phyloP scores from a whole-genome alignment of 257 asterid genomes.

The Salvia hispanica region DNA sequence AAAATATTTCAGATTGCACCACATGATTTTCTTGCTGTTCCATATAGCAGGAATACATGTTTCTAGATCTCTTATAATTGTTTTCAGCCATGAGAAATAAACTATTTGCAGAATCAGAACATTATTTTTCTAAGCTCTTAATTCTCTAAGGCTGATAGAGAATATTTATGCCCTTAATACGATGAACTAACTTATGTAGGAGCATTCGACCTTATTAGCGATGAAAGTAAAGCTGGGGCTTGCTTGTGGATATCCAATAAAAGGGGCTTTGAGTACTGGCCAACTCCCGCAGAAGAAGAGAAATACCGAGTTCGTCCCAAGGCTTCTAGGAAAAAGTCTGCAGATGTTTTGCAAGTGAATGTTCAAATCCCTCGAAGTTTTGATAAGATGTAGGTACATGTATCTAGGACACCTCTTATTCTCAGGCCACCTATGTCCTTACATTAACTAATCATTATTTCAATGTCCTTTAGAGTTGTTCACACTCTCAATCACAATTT shows the following conservation, averaged over 20 bases:
- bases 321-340: conserved; percentile 46
- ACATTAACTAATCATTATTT: conserved; percentile 29
- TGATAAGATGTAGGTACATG: conserved; percentile 71
- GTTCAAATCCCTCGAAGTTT: conserved; percentile 72
- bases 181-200: conserved; percentile 46
- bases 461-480: conserved; percentile 61
- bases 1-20: neutral
- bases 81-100: conserved; percentile 11
- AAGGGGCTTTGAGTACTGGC: conserved; percentile 94
- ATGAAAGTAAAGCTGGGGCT: conserved; percentile 90
- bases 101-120: conserved; percentile 23
- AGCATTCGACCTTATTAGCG: conserved; percentile 73
- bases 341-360: conserved; percentile 45
- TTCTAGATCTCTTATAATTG: neutral
- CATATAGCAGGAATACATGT: conserved; percentile 15
- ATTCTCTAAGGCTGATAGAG: conserved; percentile 5
- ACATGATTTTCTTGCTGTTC: conserved; percentile 16
- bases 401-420: conserved; percentile 11
- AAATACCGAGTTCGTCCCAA: conserved; percentile 52
- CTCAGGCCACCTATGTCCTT: conserved; percentile 25
- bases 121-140: neutral
- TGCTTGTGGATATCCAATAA: conserved; percentile 88
- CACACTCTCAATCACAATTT: conserved; percentile 88
- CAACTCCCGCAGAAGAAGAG: conserved; percentile 82
- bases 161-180: neutral